Evolutionary conservation across 2,329 filamentous ascomycete species (phyloP), one percentile per base, ranked within the genome.

Genomic region (Xylaria sp.): DNA sequence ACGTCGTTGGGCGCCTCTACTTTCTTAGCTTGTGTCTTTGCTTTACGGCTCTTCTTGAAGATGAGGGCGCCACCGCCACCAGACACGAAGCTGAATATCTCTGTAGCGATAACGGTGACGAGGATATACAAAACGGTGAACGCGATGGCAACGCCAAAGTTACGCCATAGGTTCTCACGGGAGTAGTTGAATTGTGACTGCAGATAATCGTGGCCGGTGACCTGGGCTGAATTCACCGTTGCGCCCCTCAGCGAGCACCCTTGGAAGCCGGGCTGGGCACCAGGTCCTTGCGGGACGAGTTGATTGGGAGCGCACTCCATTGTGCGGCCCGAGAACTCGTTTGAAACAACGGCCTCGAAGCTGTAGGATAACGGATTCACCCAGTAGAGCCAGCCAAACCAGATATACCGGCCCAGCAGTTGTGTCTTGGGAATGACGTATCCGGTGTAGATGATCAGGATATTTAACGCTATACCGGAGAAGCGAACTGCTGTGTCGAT

Each of bases 91-190:
- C 85, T 86, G 73, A 94, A 85, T 0, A 87, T 73, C 74, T 97
- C 93, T 18, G 91, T 90, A 0, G 90, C 91, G 25, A 92, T 72
- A 5, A 91, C 86, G 0, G 92, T 95, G 35, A 95, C 80, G 12
- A 90, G 72, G 13, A 97, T 87, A 75, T 95, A 97, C 5, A 93
- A 85, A 0, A 93, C 83, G 0, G 89, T 87, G 72, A 93, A 96
- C 0, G 91, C 92, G 72, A 94, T 89, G 1, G 96, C 80, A 3
- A 94, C 90, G 37, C 91, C 92, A 75, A 92, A 93, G 77, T 95
- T 94, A 3, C 92, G 88, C 91, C 91, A 93, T 8, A 90, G 80
- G 72, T 93, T 86, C 0, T 81, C 79, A 1, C 85, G 80, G 4
- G 80, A 82, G 75, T 92, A 93, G 1, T 81, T 78, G 71, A 87